A percentile compares a stretch with the other conserved stretches of the same genome.
These are phyloP conservation scores for Adansonia rubrostipa DNA, from an alignment of 441 rosid species.

Conservation along the genomic window DNA sequence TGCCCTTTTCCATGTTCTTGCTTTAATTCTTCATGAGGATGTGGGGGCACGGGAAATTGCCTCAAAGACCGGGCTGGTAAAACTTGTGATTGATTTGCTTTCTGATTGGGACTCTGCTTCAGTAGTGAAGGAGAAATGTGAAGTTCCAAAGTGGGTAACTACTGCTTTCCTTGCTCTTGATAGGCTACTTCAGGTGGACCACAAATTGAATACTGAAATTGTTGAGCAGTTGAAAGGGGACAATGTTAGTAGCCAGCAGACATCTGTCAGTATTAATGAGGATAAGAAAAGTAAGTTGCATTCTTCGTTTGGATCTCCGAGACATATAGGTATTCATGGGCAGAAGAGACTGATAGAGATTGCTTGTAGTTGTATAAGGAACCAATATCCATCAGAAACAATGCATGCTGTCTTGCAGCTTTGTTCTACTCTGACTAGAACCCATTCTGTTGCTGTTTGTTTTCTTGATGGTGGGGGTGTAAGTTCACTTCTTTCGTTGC, in stretches of 20 bases:
- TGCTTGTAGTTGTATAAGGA: constrained; percentile 81
- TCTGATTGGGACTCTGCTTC: constrained; percentile 73
- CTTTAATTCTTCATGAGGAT: constrained; percentile 94
- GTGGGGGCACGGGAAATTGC: constrained; percentile 84
- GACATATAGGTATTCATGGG: constrained; percentile 58
- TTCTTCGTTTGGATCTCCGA: constrained; percentile 55
- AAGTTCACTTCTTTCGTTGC: constrained; percentile 77
- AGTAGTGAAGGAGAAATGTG: constrained; percentile 50
- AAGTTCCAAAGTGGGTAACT: constrained; percentile 94
- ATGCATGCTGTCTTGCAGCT: constrained; percentile 97
- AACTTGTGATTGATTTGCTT: constrained; percentile 77
- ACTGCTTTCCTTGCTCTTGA: constrained; percentile 95
- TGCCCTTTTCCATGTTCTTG: constrained; percentile 88
- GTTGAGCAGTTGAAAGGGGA: constrained; percentile 75
- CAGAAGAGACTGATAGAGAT: constrained; percentile 89
- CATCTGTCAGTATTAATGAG: constrained; percentile 63
- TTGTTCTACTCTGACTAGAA: constrained; percentile 85
- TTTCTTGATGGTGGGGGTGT: constrained; percentile 92
- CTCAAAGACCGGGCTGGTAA: constrained; percentile 70
- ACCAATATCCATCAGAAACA: constrained; percentile 84
- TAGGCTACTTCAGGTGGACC: constrained; percentile 86
- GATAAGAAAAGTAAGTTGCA: constrained; percentile 71
- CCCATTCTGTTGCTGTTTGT: constrained; percentile 78
- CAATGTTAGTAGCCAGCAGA: constrained; percentile 49
- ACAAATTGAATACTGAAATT: constrained; percentile 75